phyloP scores from a whole-genome alignment of 208 protist genomes.

The Leptomonas seymouri region DNA sequence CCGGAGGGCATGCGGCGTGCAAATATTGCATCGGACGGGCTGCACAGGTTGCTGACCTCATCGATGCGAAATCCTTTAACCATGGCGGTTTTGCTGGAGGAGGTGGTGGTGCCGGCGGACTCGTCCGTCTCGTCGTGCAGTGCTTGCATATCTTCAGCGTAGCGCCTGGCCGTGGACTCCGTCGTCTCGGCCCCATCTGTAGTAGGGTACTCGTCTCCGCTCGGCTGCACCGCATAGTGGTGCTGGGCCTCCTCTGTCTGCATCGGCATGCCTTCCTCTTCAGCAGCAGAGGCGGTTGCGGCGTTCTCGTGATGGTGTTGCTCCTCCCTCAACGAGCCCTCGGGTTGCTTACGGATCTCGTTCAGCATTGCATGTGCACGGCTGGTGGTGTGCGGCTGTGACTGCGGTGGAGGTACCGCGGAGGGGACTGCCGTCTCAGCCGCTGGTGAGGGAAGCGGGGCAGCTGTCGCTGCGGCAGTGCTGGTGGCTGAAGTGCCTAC shows the following conservation, averaged over 20 bases:
- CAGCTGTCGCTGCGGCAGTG: not conserved
- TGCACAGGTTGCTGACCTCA: constrained; percentile 70
- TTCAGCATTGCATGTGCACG: constrained; percentile 24
- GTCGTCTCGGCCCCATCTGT: not conserved
- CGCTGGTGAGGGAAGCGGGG: too few relatives aligned
- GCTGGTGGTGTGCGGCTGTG: too few relatives aligned
- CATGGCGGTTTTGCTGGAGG: constrained; percentile 69
- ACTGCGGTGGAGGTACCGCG: not conserved
- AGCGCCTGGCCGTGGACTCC: constrained; percentile 7
- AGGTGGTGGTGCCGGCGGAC: constrained; percentile 8
- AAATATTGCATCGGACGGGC: constrained; percentile 70
- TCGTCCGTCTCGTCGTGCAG: constrained; percentile 22
- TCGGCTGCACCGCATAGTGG: not conserved
- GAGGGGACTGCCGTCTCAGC: not conserved
- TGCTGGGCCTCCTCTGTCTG: not conserved
- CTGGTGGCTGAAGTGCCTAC: not conserved
- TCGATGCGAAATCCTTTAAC: constrained; percentile 83
- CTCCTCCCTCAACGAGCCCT: constrained; percentile 19
- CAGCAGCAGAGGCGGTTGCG: not conserved
- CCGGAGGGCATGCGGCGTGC: constrained; percentile 76
- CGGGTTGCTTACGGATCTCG: constrained; percentile 33
- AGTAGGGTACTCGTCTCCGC: not conserved
- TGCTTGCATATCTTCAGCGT: constrained; percentile 15
- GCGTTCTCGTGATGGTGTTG: not conserved
- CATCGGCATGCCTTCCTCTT: not conserved